A percentile compares a stretch with the other conserved stretches of the same genome.
Evolutionary conservation across 73 alveolate genomes (phyloP).

Genomic region (Paramecium tetraurelia): DNA sequence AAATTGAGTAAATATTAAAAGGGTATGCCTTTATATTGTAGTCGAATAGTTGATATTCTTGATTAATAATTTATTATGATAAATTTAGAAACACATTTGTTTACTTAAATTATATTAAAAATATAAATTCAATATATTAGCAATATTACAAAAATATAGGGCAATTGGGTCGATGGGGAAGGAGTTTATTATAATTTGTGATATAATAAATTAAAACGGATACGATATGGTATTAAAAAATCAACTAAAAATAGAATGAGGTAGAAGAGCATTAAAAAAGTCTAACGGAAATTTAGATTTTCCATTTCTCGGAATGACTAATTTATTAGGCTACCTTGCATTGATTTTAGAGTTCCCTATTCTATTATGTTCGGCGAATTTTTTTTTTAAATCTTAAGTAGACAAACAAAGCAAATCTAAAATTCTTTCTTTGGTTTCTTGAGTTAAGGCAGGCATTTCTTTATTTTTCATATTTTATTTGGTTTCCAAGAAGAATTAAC

Average conservation of each 20-base stretch:
- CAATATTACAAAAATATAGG: background rate
- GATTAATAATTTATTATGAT: background rate
- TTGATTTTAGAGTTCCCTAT: background rate
- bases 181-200: background rate
- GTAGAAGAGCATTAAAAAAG: slow-evolving; percentile 4
- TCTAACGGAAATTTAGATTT: background rate
- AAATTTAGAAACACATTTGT: background rate
- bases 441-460: background rate
- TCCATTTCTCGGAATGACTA: background rate
- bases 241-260: background rate
- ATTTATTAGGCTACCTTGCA: background rate
- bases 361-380: background rate
- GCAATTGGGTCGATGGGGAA: too few relatives aligned
- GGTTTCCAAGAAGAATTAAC: background rate
- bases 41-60: background rate
- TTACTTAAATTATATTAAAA: background rate
- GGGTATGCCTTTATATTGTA: background rate
- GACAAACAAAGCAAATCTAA: background rate
- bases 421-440: background rate
- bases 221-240: background rate
- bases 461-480: background rate
- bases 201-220: background rate
- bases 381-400: background rate
- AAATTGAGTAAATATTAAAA: background rate
- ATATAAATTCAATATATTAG: background rate